phyloP scores from a whole-genome alignment of 192 early-diverging fungal genomes.

The Linnemannia schmuckeri region DNA sequence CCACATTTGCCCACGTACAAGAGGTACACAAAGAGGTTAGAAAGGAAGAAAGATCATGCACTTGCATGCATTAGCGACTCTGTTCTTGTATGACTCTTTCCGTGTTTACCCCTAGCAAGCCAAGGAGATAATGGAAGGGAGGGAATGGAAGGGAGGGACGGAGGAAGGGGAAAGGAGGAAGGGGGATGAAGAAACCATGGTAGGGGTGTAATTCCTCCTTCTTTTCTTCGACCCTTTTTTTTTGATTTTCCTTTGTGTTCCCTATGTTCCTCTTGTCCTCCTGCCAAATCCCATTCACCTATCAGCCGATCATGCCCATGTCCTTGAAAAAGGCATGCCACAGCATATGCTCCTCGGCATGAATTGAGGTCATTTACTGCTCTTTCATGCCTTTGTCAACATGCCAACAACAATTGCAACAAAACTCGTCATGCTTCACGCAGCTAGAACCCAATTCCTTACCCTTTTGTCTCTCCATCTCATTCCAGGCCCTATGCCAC shows the following conservation, averaged over 20 bases:
- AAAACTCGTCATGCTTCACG: background rate
- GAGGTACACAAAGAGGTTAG: background rate
- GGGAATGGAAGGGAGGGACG: background rate
- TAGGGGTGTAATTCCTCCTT: too few species aligned
- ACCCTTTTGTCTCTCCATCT: background rate
- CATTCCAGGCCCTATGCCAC: background rate
- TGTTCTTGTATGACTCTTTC: background rate
- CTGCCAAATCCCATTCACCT: background rate
- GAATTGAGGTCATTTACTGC: background rate
- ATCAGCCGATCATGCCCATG: background rate
- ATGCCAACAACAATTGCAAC: too few species aligned
- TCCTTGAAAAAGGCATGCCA: background rate
- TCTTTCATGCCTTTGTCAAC: background rate
- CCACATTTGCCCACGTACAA: slow-evolving; percentile 5
- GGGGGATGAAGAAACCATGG: background rate
- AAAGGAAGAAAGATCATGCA: background rate
- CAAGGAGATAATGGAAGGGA: background rate
- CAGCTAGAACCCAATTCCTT: background rate
- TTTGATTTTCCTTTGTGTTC: too few species aligned
- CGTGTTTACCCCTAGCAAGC: background rate
- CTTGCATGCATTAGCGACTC: background rate
- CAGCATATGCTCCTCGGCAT: background rate
- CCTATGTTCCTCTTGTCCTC: background rate
- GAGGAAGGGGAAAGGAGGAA: background rate
- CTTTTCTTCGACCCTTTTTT: too few species aligned